Evolutionary conservation across 345 rosid species (phyloP), one percentile per base, ranked within the genome.

Genomic region (Iberis pinnata): DNA sequence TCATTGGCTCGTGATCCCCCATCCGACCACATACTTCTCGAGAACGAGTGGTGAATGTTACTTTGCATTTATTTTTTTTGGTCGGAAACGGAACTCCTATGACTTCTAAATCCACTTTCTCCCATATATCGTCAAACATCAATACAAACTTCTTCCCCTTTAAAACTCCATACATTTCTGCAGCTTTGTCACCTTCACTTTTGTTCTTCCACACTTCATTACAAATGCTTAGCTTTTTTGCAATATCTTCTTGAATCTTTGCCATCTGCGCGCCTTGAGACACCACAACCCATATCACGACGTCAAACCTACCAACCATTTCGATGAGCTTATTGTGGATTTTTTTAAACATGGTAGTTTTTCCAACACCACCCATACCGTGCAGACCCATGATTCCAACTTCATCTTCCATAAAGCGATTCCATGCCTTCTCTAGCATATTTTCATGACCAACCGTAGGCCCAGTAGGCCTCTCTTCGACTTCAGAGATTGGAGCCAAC

Each of bases 261-360:
- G n/a, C n/a, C n/a, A n/a, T n/a, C n/a, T n/a, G n/a, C n/a, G n/a
- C n/a, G n/a, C n/a, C n/a, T n/a, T n/a, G n/a, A n/a, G n/a, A n/a
- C n/a, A n/a, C n/a, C n/a, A n/a, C n/a, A n/a, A n/a, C n/a, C n/a
- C n/a, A n/a, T n/a, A n/a, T 55, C 6, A 65, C 75, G 20, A 43
- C 3, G 18, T 56, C 45, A 29, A 54, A 58, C 11, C 33, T 48
- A 49, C 18, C 11, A 54, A 41, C 19, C 9, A 10, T 20, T 6
- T 14, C 11, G 5, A 19, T 0, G 18, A 65, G 31, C 38, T 37
- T 65, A 7, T 70, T 65, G 20, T 61, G 52, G 43, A 71, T 56
- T 8, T 56, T 43, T 1, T 18, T 71, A 27, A 65, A 61, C 15
- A 70, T 59, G 32, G 71, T 70, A 7, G 70, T 70, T n/a, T n/a